phyloP scores from a whole-genome alignment of 352 stramenopile genomes.

The Globisporangium nunn region DNA sequence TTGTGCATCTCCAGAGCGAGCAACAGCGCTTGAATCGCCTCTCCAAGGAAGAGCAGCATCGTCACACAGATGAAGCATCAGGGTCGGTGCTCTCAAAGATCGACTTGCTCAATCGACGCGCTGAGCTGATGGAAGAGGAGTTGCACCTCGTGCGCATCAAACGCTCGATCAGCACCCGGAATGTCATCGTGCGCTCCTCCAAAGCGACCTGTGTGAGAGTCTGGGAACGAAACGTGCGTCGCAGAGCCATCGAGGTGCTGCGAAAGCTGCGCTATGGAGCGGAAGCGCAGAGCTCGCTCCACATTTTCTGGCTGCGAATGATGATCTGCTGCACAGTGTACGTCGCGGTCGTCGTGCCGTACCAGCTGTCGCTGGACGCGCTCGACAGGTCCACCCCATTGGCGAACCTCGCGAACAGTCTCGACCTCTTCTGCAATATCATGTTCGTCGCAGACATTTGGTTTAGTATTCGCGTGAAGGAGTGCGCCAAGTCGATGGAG shows the following conservation, averaged over 20 bases:
- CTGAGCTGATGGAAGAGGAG: no score
- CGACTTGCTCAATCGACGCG: constrained; percentile 9
- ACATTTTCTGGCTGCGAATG: constrained; percentile 33
- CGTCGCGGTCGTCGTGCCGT: constrained; percentile 36
- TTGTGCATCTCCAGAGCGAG: constrained; percentile 52
- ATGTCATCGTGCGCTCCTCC: no score
- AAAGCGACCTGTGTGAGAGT: no score
- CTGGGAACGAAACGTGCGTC: no score
- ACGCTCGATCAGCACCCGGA: no score
- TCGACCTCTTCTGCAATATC: no score
- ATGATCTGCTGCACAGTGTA: constrained; percentile 28
- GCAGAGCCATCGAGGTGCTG: background rate
- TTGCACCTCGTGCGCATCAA: no score
- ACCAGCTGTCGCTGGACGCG: constrained; percentile 16
- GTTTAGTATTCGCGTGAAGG: constrained; percentile 15
- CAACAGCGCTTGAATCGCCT: constrained; percentile 41
- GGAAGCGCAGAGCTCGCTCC: constrained; percentile 33
- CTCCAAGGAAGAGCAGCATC: constrained; percentile 33
- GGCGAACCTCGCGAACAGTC: no score
- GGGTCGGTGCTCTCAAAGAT: constrained; percentile 14
- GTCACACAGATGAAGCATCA: constrained; percentile 24
- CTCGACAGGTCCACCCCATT: constrained; percentile 38
- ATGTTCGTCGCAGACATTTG: no score
- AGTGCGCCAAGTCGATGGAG: constrained; percentile 29
- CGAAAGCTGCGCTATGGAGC: constrained; percentile 28